Conservation (phyloP, 331 rosid species). For the Quercus phellos region DNA sequence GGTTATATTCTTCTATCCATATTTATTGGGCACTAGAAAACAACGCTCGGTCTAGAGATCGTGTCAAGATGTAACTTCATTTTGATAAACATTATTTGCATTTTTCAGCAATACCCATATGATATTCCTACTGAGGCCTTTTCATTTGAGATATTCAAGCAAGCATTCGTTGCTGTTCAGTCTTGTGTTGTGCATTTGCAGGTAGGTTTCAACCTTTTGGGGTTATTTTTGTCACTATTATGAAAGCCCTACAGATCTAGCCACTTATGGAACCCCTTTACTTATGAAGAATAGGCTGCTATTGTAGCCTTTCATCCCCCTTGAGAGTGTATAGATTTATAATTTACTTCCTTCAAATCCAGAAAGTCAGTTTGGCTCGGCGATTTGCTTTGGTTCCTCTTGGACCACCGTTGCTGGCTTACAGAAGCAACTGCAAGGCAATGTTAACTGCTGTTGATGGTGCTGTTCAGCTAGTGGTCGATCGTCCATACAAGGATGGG, state of each 20-base stretch:
- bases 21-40: slow-evolving; percentile 1
- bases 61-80: not conserved
- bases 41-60: not conserved
- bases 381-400: slow-evolving; percentile 98
- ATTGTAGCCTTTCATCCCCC: not conserved
- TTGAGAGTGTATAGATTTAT: not conserved
- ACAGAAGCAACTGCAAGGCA: slow-evolving; percentile 83
- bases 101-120: slow-evolving; percentile 91
- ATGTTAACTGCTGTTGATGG: slow-evolving; percentile 80
- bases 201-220: slow-evolving; percentile 35
- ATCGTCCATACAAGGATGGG: slow-evolving; percentile 81
- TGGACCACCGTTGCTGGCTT: slow-evolving; percentile 92
- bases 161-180: slow-evolving; percentile 98
- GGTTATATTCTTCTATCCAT: slow-evolving; percentile 34
- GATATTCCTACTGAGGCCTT: slow-evolving; percentile 98
- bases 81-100: slow-evolving; percentile 20
- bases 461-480: slow-evolving; percentile 81
- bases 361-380: slow-evolving; percentile 98
- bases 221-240: not conserved
- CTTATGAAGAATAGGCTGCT: not conserved
- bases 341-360: slow-evolving; percentile 18
- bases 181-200: slow-evolving; percentile 98
- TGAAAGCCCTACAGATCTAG: not conserved
- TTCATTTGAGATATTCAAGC: slow-evolving; percentile 89
- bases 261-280: not conserved